These are phyloP conservation scores for Lentinula boryana DNA, from an alignment of 768 basidiomycete species.

Conservation along the genomic window DNA sequence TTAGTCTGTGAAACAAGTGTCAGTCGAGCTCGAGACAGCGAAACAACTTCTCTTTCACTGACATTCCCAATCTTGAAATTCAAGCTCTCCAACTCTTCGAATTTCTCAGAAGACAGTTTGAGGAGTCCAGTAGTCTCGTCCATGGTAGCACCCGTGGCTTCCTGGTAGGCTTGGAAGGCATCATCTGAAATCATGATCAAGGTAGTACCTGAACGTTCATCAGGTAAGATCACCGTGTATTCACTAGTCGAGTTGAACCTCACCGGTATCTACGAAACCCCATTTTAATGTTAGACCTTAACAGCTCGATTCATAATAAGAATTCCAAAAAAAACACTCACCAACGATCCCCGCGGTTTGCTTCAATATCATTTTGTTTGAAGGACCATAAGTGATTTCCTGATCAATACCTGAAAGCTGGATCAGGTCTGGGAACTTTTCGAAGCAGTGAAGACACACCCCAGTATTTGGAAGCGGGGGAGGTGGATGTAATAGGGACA, in stretches of 20 bases:
- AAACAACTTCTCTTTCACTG: neutral
- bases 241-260: neutral
- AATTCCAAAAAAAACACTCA: neutral
- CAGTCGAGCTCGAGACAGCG: neutral
- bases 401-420: conserved; percentile 37
- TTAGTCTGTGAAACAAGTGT: conserved; percentile 13
- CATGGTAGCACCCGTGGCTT: conserved; percentile 30
- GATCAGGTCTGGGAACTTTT: neutral
- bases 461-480: conserved; percentile 41
- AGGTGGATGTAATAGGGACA: conserved; percentile 34
- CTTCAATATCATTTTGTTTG: conserved; percentile 32
- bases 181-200: conserved; percentile 43
- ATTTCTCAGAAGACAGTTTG: conserved; percentile 44
- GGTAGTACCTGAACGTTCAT: conserved; percentile 33
- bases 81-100: conserved; percentile 43
- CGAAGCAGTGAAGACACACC: conserved; percentile 13
- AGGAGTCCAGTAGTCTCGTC: conserved; percentile 35
- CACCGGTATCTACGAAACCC: neutral
- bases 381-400: conserved; percentile 24
- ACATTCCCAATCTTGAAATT: conserved; percentile 50
- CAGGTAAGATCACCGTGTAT: neutral
- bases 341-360: conserved; percentile 53
- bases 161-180: conserved; percentile 37
- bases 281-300: neutral
- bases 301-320: neutral